Evolutionary conservation across 2,329 filamentous ascomycete genomes (phyloP), one percentile per base, ranked within the genome.

Genomic region (Aspergillus luchuensis): DNA sequence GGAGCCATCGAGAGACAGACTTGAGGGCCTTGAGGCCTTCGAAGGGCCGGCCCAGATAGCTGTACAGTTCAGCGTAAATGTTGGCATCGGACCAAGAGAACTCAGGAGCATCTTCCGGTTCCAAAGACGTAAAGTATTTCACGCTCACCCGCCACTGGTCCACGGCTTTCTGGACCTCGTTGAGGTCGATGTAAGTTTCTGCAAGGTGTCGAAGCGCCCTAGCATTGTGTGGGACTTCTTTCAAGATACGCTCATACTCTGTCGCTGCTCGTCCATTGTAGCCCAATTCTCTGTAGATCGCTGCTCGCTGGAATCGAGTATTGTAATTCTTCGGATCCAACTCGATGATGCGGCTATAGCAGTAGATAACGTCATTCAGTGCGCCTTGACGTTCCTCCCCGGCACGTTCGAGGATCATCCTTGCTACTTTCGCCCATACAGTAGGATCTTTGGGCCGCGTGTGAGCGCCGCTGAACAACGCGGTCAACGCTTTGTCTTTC

Each of bases 51-150:
- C 84, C 83, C 8, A 86, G 76, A 51, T 88, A 85, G 28, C 87
- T 86, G 62, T 93, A 87, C 17, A 98, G 82, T 69, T 97, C 92
- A 41, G 92, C 84, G 66, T 95, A 97, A 57, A 93, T 89, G 62
- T 92, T 90, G 45, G 96, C 81, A 73, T 98, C 90, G 56, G 89
- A 88, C 94, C 94, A 99, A 52, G 82, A 79, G 50, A 86, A 80
- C 28, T 81, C 77, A 3, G 73, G 76, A 10, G 75, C 76, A 17
- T 81, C 76, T 36, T 79, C 76, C 2, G 80, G 74, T 17, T 78
- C 72, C n/a, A 78, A 70, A 8, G 74, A 74, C 54, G 77, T 71
- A 62, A 82, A 84, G 64, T 83, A 77, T 4, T 77, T 70, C 47
- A 88, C 81, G 19, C 83, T 82, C 19, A 77, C 73, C 17, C 85